Conservation (phyloP, 495 filamentous ascomycete genomes). For the Xylaria venustula region DNA sequence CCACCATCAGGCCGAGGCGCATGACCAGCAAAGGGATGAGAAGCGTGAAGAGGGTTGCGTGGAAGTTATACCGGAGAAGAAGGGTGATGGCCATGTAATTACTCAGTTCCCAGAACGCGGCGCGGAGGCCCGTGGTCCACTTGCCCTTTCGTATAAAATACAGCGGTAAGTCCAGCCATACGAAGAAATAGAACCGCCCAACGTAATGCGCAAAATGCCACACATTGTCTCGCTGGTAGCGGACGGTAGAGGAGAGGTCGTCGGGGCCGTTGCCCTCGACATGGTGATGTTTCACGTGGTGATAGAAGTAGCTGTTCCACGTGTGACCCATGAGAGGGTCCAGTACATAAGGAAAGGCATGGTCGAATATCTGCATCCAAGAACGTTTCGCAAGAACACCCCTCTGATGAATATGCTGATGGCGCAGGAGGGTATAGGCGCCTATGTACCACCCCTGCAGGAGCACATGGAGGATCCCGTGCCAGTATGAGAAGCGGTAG, state of each 20-base stretch:
- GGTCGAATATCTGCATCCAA: constrained; percentile 46
- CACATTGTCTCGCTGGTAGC: constrained; percentile 69
- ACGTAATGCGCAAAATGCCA: constrained; percentile 66
- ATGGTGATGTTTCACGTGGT: constrained; percentile 84
- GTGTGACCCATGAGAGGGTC: constrained; percentile 80
- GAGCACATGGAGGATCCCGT: constrained; percentile 61
- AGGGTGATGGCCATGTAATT: constrained; percentile 51
- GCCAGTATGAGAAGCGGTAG: constrained; percentile 61
- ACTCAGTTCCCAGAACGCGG: constrained; percentile 55
- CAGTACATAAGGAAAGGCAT: constrained; percentile 66
- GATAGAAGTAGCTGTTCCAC: constrained; percentile 81
- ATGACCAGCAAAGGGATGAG: constrained; percentile 59
- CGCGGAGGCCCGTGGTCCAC: constrained; percentile 46
- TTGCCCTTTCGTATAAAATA: constrained; percentile 66
- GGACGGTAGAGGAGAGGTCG: constrained; percentile 72
- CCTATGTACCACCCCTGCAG: constrained; percentile 66
- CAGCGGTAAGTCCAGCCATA: constrained; percentile 71
- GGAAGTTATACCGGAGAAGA: constrained; percentile 47
- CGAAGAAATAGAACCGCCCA: constrained; percentile 66
- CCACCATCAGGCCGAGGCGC: constrained; percentile 66
- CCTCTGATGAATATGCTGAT: constrained; percentile 77
- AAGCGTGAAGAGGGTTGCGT: constrained; percentile 58
- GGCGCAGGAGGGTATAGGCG: constrained; percentile 75
- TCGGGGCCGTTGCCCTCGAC: constrained; percentile 77
- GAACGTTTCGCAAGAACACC: constrained; percentile 57